Conservation (phyloP, 1,139 yeast species). For the Blastobotrys ciferrii region DNA sequence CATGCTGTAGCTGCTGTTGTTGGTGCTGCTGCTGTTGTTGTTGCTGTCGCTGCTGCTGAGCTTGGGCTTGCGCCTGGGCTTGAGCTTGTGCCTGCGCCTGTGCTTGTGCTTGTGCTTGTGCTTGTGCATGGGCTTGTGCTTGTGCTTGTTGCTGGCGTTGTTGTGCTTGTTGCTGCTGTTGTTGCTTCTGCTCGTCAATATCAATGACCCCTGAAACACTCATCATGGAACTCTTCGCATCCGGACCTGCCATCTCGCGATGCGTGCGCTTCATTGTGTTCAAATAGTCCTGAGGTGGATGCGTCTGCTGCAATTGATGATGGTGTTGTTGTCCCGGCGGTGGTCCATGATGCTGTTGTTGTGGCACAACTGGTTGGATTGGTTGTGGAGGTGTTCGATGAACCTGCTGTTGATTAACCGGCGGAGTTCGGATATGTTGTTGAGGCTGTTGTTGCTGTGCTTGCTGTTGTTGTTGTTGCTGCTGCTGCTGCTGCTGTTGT, state of each 20-base stretch:
- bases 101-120: constrained; percentile 8
- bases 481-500: constrained; percentile 11
- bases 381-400: constrained; percentile 9
- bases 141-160: constrained; percentile 9
- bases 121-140: neutral
- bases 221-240: neutral
- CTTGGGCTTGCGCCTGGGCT: constrained; percentile 3
- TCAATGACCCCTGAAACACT: constrained; percentile 5
- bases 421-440: neutral
- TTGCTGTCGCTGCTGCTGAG: constrained; percentile 22
- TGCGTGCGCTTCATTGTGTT: constrained; percentile 1
- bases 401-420: neutral
- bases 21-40: constrained; percentile 20
- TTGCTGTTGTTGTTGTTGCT: constrained; percentile 7
- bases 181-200: constrained; percentile 6
- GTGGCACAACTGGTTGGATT: constrained; percentile 8
- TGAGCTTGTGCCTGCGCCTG: constrained; percentile 2
- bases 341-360: constrained; percentile 12
- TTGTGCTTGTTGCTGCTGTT: constrained; percentile 10
- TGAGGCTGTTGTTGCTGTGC: constrained; percentile 12
- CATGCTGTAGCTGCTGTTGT: constrained; percentile 21
- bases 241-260: constrained; percentile 1
- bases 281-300: constrained; percentile 6
- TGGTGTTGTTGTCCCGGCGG: neutral
- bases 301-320: constrained; percentile 8